Base-by-base conservation (phyloP, 257 asterid species). In the Primulina tabacum region DNA sequence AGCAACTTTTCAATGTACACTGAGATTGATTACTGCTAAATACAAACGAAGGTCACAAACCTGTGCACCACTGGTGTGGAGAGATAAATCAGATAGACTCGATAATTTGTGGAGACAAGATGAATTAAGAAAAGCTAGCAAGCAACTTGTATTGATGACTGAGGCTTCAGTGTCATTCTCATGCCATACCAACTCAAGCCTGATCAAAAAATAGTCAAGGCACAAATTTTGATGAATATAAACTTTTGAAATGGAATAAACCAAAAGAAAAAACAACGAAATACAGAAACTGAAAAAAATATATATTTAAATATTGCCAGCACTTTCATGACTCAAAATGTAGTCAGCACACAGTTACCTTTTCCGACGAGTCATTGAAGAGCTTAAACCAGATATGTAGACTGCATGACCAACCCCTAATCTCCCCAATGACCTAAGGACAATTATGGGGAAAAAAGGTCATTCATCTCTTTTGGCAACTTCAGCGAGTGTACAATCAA, bases 381-480 rank as follows among this genome's bases (percentile, higher is more conserved):
- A 84, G 75, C 84, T 82, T 83, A 93, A 83, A 77, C 95, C 96
- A 81, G 97, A 47, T 66, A 89, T 59, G 72, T 76, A 90, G 62
- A 93, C 84, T 43, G 87, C 83, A 71, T 93, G 97, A 67, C 96
- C 97, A 9, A 80, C 70, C 57, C 82, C 84, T 73, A 93, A 63
- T 77, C 94, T 86, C 71, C 97, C 96, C 60, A 86, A 50, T 30
- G 96, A 90, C 98, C 98, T 93, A 76, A 68, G 76, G 56, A 24
- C 69, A 73, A 70, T 62, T 2, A 43, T 1, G 11, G n/a, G 0
- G 1, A 9, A 43, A 43, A 43, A 43, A 11, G n/a, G n/a, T 12
- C 7, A 16, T 43, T 47, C 20, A 14, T 47, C 16, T 16, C 20
- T 14, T 5, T 47, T 47, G 56, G 20, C 20, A 16, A 14, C 56